Base-by-base conservation (phyloP, 306 rosid genomes). In the Cucurbita maxima region DNA sequence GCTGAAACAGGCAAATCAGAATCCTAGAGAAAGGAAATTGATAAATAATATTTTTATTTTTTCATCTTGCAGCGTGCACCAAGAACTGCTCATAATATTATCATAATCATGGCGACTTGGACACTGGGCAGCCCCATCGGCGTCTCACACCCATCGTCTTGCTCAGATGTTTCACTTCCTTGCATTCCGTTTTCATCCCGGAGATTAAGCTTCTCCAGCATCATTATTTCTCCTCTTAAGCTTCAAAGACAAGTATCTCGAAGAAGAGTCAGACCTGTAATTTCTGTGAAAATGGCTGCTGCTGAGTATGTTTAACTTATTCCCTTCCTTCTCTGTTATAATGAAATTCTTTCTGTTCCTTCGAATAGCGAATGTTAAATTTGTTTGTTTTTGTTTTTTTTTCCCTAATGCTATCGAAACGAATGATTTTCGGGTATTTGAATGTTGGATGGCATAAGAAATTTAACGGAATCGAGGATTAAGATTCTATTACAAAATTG, bases 261-360 rank as follows among this genome's bases (percentile, higher is more conserved):
- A 53, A 73, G 34, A 69, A 70, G 41, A 74, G 16, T 75, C 55
- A 73, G 81, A 79, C 75, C 79, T 52, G 44, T 60, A 50, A 52
- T 55, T 48, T 73, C 76, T 62, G 76, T 76, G 64, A 54, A 72
- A 68, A 87, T 87, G 88, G 82, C 81, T 48, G 72, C 81, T 48
- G 72, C 85, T 75, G 83, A 83, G 91, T 88, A 86, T 59, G 62
- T 37, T 37, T 41, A 45, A 43, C 71, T 37, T 37, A 15, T 6
- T 54, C 55, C 45, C 18, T 3, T 51, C 30, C 57, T 76, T 55
- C 48, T 69, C 16, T 22, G 15, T 60, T 68, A 9, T 12, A 20
- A 22, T 54, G 58, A 19, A 55, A 8, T 55, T 18, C 12, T 56
- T 20, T 56, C 22, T 18, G 25, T 5, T 52, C 3, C 4, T 16